These are phyloP conservation scores for Phytopythium montanum DNA, from an alignment of 352 stramenopile genomes.

Conservation along the genomic window DNA sequence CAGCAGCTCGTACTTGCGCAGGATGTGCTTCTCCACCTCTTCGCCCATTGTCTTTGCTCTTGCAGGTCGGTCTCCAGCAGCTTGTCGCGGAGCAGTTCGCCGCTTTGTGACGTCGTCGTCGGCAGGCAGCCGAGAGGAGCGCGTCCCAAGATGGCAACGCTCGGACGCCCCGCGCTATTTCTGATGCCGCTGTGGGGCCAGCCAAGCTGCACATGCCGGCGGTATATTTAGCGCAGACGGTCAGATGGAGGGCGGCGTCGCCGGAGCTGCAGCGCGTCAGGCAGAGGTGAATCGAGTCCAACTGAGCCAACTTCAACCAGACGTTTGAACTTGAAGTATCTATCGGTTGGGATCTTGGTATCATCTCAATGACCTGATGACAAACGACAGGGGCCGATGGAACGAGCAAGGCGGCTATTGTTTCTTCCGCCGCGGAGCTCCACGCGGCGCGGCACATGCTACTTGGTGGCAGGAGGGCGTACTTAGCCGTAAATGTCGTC, in stretches of 20 bases:
- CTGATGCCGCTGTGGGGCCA: not conserved
- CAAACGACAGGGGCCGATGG: not conserved
- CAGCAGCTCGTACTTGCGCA: slow-evolving; percentile 92
- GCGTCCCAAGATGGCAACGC: not conserved
- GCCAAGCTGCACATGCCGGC: not conserved
- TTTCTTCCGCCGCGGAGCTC: slow-evolving; percentile 2
- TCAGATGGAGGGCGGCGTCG: not conserved
- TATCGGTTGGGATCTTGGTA: not conserved
- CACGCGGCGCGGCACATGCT: not conserved
- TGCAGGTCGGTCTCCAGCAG: not conserved
- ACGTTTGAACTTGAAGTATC: not conserved
- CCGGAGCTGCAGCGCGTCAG: not conserved
- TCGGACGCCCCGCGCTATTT: not conserved
- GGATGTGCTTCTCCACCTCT: slow-evolving; percentile 92
- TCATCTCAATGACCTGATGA: no score
- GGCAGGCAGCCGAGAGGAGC: not conserved
- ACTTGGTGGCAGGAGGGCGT: slow-evolving; percentile 5
- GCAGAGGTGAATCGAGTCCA: not conserved
- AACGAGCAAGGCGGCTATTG: slow-evolving; percentile 5
- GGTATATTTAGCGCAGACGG: slow-evolving; percentile 6
- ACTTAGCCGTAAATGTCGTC: slow-evolving; percentile 82
- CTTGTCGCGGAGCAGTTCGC: not conserved
- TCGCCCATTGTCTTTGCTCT: slow-evolving; percentile 69
- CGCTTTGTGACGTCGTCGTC: not conserved
- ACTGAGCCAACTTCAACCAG: not conserved